Base-by-base conservation (phyloP, 2,329 filamentous ascomycete species). In the Leptoxyphium fumago region DNA sequence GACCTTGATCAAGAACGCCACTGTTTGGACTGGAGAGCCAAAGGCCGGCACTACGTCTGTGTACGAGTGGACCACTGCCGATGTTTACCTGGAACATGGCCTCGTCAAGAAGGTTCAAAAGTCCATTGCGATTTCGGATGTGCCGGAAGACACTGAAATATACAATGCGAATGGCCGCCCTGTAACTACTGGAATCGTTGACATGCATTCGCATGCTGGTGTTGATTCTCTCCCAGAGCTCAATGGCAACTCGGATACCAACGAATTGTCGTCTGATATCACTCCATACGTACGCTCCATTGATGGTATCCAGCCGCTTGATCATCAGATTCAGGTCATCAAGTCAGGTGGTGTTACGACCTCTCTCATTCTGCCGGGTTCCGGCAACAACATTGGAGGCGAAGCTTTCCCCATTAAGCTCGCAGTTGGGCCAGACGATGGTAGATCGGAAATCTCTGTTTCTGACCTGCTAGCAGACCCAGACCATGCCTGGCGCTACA, bases 291-390 rank as follows among this genome's bases (percentile, higher is more conserved):
- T 80, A 5, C 74, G 79, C 15, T 75, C 77, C 8, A 75, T 82
- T 38, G 80, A 84, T 53, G 75, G 70, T 2, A 62, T 84, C 30
- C 71, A 80, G 52, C 74, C 78, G 0, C 64, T 75, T 10, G 80
- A 83, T 53, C 72, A 69, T 11, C 78, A 82, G 52, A 72, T 82
- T 10, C 70, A 78, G 49, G 74, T 78, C 49, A 83, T 84, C 65
- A 82, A 82, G 53, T 81, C 77, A 1, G 80, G 80, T 7, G 80
- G 80, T n/a, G 78, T 84, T 0, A 84, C 80, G 0, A 81, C 78
- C 0, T 78, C 74, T 18, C 65, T 84, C 1, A 64, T 83, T 3
- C 66, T 84, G 1, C 80, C 80, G 1, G 80, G 80, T 1, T 80
- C 75, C 1, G 77, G 72, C n/a, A 38, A 82, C 60, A 83, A 82